A percentile compares a stretch with the other conserved stretches of the same genome.
These are phyloP conservation scores for Mariannaea elegans DNA, from an alignment of 2,329 filamentous ascomycete genomes.

Conservation along the genomic window DNA sequence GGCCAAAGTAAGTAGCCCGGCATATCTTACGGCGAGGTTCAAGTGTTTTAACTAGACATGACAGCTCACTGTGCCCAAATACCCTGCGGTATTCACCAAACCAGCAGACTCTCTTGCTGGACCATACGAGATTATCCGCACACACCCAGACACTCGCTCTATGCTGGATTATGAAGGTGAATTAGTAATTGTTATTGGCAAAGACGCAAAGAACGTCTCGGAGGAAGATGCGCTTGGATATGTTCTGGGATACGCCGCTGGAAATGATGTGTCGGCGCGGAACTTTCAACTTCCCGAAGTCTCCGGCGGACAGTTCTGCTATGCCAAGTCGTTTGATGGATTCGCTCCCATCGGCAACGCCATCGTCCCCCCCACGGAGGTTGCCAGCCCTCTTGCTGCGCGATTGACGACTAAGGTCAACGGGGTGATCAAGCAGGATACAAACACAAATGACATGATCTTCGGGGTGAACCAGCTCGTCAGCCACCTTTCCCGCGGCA, in stretches of 20 bases:
- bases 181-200: conserved; percentile 57
- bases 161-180: conserved; percentile 56
- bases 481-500: conserved; percentile 8
- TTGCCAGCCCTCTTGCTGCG: not conserved
- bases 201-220: conserved; percentile 57
- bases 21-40: too few relatives aligned
- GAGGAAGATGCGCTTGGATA: conserved; percentile 54
- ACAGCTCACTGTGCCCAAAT: not conserved
- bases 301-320: conserved; percentile 10
- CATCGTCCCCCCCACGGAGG: not conserved
- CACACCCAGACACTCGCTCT: conserved; percentile 3
- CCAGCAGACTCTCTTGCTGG: conserved; percentile 5
- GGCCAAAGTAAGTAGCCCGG: not conserved
- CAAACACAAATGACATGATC: conserved; percentile 15
- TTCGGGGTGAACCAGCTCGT: conserved; percentile 9
- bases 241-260: conserved; percentile 60
- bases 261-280: conserved; percentile 60
- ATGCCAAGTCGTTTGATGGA: conserved; percentile 16
- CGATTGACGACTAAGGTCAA: conserved; percentile 11
- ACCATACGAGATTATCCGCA: conserved; percentile 3
- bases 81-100: conserved; percentile 12
- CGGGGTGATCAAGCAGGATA: conserved; percentile 4
- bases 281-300: conserved; percentile 14
- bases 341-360: conserved; percentile 13
- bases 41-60: too few relatives aligned